Evolutionary conservation across 2,329 filamentous ascomycete species (phyloP), one percentile per base, ranked within the genome.

Genomic region (Colletotrichum cereale): DNA sequence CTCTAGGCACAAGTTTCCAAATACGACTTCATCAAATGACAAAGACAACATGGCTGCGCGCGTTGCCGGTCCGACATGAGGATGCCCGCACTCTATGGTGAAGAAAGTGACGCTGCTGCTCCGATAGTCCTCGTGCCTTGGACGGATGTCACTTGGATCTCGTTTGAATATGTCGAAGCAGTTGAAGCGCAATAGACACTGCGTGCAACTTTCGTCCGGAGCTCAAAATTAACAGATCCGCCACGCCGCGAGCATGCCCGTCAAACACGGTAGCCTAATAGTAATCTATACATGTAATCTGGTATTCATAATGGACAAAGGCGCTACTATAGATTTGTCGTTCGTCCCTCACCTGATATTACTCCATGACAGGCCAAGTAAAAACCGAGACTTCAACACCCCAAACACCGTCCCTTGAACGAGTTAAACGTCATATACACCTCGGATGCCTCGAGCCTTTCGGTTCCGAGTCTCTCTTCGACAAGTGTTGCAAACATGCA

Each of bases 371-470:
- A 36, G 58, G 14, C n/a, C 21, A 50, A 7, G 8, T 40, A 34
- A 38, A 64, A 29, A 10, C 12, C 29, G 16, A 36, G 53, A 60
- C 12, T n/a, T 24, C n/a, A 60, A 44, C 62, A 48, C 53, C 62
- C 53, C 55, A 38, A 66, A 64, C 66, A 66, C 66, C 66, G n/a
- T 44, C 26, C 26, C 7, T 65, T n/a, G 12, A 57, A n/a, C 2
- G 31, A 21, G 21, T 57, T 18, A 38, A 44, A 38, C 38, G n/a
- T 56, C 62, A 57, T 61, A 55, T 62, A 67, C 56, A 44, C 11
- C 55, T 56, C 47, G 52, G 56, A 70, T 61, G 48, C 55, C 67
- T 48, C 60, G 18, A 40, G 31, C 55, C 47, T 42, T 56, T 8
- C 47, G 38, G 21, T 26, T 67, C 40, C 56, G 44, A 66, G 11